These are phyloP conservation scores for Thelephora terrestris DNA, from an alignment of 1,284 basidiomycete species.

Conservation along the genomic window DNA sequence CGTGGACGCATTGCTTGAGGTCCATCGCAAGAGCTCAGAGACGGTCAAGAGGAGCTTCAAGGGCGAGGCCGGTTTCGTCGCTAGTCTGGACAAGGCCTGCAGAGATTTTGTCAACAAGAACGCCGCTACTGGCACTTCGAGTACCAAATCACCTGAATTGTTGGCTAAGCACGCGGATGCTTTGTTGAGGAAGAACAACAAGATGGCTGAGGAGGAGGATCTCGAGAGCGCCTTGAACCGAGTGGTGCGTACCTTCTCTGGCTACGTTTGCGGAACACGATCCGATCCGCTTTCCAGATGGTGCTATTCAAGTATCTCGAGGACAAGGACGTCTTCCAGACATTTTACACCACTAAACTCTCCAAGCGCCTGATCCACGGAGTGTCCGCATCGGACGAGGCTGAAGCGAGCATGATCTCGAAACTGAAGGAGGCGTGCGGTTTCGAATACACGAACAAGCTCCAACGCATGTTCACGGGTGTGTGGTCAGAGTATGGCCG, in stretches of 20 bases:
- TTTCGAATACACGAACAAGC: conserved; percentile 97
- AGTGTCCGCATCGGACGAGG: conserved; percentile 93
- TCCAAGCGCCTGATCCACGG: conserved; percentile 92
- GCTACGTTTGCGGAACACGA: neutral
- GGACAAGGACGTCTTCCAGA: conserved; percentile 99
- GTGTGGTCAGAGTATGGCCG: conserved; percentile 13
- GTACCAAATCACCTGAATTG: conserved; percentile 90
- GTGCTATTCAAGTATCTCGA: conserved; percentile 98
- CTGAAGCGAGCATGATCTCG: conserved; percentile 96
- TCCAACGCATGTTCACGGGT: conserved; percentile 98
- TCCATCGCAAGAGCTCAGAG: conserved; percentile 88
- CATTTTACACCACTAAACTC: conserved; percentile 96
- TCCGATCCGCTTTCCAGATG: conserved; percentile 52
- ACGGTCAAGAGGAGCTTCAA: conserved; percentile 89
- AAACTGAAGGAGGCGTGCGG: conserved; percentile 98
- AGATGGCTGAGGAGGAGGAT: conserved; percentile 86
- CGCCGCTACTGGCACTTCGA: conserved; percentile 74
- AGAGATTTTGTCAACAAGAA: conserved; percentile 96
- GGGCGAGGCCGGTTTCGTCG: conserved; percentile 91
- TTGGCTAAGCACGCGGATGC: conserved; percentile 92
- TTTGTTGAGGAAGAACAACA: conserved; percentile 91
- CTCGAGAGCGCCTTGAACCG: conserved; percentile 86
- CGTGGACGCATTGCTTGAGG: conserved; percentile 85
- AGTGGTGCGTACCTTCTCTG: conserved; percentile 48
- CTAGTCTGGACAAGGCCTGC: conserved; percentile 93